phyloP scores from a whole-genome alignment of 116 monocot genomes.

The Iris pallida region DNA sequence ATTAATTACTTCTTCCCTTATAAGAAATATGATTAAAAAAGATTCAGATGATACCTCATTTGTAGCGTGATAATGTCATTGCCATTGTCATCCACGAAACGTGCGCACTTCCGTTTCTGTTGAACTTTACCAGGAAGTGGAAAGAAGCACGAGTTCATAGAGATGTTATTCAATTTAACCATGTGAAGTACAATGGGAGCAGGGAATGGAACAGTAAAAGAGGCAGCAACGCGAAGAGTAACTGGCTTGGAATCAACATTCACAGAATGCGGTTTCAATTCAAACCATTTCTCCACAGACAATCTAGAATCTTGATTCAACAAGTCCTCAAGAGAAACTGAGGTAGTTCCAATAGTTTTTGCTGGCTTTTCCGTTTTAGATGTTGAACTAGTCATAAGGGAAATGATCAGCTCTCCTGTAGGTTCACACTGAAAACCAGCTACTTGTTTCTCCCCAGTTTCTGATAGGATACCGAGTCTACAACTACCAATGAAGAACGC shows the following conservation, averaged over 20 bases:
- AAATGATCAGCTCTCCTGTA: conserved; percentile 45
- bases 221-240: conserved; percentile 60
- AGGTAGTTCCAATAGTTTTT: conserved; percentile 56
- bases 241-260: conserved; percentile 30
- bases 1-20: neutral
- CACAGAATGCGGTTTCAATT: conserved; percentile 37
- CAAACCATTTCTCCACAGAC: conserved; percentile 58
- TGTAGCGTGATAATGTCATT: conserved; percentile 52
- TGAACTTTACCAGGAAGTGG: conserved; percentile 29
- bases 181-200: conserved; percentile 42
- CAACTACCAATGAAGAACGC: conserved; percentile 46
- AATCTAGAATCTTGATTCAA: conserved; percentile 42
- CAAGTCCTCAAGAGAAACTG: conserved; percentile 56
- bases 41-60: conserved; percentile 42
- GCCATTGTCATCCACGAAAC: conserved; percentile 42
- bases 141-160: conserved; percentile 29
- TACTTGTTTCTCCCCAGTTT: conserved; percentile 36
- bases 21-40: conserved; percentile 1
- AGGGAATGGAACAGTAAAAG: conserved; percentile 53
- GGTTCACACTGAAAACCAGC: conserved; percentile 71
- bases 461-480: conserved; percentile 44
- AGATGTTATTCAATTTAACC: conserved; percentile 28
- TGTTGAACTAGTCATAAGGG: conserved; percentile 33
- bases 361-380: conserved; percentile 11
- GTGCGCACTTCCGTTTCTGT: conserved; percentile 24